Base-by-base conservation (phyloP, 768 basidiomycete species). In the Inosperma sp. region DNA sequence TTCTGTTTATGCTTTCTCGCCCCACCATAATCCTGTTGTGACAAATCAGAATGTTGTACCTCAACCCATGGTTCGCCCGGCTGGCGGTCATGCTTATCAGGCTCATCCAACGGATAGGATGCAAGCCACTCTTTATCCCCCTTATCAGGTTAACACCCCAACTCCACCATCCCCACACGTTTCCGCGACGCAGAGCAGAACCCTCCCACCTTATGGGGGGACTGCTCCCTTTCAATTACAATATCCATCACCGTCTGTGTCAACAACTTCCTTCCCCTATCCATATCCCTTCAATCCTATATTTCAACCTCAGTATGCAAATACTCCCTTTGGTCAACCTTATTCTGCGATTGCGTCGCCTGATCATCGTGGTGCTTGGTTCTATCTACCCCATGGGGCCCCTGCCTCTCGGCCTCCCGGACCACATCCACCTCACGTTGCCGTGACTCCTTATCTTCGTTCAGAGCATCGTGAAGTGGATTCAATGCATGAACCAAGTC, bases 301-400 rank as follows among this genome's bases (percentile, higher is more conserved):
- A 2, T 62, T 70, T 34, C 60, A 58, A 29, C 56, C 70, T 8
- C 78, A 57, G 21, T 76, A 71, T 52, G 43, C 64, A 14, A 57
- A n/a, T 68, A 5, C 53, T 71, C 1, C 66, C 68, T 10, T 75
- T 71, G 54, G 23, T 64, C n/a, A 73, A 69, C 31, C 67, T 41
- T 72, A 58, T 57, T 43, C 58, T 8, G 57, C 62, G 14, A 53
- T 67, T 13, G 52, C 48, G 2, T 69, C 70, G 4, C 59, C 64
- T n/a, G 77, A 77, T 5, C 64, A 63, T n/a, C 75, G 70, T 53
- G 73, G 72, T n/a, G 63, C 69, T 2, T 81, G 79, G 78, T 83
- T 76, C 72, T 81, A 80, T 54, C 58, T 77, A 17, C 71, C 71
- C 31, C 65, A 66, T 47, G 54, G 62, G 45, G 21, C 66, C 16